Base-by-base conservation (phyloP, 352 stramenopile species). In the Globisporangium alternatum region DNA sequence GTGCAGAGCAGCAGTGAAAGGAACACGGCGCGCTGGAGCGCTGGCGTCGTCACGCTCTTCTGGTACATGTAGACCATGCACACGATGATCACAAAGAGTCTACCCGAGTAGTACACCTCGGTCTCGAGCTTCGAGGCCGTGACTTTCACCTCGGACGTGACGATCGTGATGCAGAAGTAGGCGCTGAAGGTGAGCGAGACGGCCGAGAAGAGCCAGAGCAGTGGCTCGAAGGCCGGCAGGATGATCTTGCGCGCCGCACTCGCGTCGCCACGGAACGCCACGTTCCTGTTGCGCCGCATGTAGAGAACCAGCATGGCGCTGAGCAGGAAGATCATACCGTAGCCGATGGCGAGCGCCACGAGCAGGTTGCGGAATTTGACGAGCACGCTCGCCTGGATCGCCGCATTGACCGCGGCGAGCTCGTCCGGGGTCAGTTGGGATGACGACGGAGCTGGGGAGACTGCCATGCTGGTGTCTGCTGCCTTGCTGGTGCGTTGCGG, bases 221-320 rank as follows among this genome's bases (percentile, higher is more conserved):
- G 58, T 30, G 84, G 81, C 64, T 93, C 79, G 47, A 91, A 95
- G 0, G 84, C 75, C 4, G 86, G 86, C 2, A 94, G 54, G 10
- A 94, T 75, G 37, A 91, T 75, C 65, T 83, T 81, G 10, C 78
- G 71, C 8, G 83, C 85, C 2, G 85, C 85, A 41, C 52, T 61
- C 1, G 68, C 62, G 63, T 88, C 77, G 6, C 85, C 85, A 13
- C 74, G 65, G 15, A 85, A 70, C 1, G 78, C 82, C 5, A 75
- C 72, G 21, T 69, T 69, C n/a, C 81, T 74, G 56, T 90, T 75
- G 64, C 78, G 54, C 2, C 77, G 75, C 68, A 92, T 76, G 64
- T 91, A 86, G 3, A 73, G 13, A 2, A 86, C 51, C 25, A 94
- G 67, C 49, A 71, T 60, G 28, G 70, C 44, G n/a, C 68, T 81